These are phyloP conservation scores for Ichthyophonus hoferi DNA, from an alignment of 208 protist species.

Conservation along the genomic window DNA sequence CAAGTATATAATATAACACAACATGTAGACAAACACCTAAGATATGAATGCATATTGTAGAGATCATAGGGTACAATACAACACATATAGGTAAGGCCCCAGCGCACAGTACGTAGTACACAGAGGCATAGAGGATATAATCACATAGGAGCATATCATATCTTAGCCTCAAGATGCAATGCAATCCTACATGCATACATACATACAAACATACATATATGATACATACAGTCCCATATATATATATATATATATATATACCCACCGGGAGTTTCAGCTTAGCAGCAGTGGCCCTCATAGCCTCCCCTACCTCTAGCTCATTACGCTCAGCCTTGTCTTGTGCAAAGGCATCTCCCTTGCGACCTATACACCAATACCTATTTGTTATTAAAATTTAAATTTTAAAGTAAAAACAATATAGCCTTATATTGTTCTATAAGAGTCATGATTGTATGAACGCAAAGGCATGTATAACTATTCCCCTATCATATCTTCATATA, in stretches of 20 bases:
- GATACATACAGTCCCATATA: background rate
- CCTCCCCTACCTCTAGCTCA: background rate
- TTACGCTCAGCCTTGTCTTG: slow-evolving; percentile 3
- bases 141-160: too few species aligned
- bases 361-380: background rate
- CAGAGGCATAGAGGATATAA: too few species aligned
- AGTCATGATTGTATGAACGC: background rate
- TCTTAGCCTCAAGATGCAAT: background rate
- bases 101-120: too few species aligned
- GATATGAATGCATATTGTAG: too few species aligned
- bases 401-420: background rate
- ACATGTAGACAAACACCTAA: too few species aligned
- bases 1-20: too few species aligned
- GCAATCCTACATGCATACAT: background rate
- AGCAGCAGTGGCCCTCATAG: background rate
- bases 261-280: background rate
- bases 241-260: background rate
- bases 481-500: too few species aligned
- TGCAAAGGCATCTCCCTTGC: background rate
- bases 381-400: background rate
- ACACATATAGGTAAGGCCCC: too few species aligned
- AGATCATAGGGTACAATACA: too few species aligned
- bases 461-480: background rate
- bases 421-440: background rate
- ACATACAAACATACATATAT: too few species aligned